Evolutionary conservation across 169 alveolate genomes (phyloP).

Genomic region (Plasmodium chabaudi): DNA sequence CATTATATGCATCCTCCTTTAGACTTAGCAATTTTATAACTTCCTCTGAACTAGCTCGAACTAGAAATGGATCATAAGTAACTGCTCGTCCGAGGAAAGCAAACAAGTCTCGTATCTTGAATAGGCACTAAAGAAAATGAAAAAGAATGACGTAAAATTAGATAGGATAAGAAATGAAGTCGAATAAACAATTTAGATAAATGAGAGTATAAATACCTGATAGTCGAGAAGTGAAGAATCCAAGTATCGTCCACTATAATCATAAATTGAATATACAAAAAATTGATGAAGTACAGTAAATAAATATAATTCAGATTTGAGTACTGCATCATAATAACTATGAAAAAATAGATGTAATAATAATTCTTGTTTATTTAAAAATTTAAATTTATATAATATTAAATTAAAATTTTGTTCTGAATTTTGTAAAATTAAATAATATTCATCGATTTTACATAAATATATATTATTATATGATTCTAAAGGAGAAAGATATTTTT

Average conservation of each 20-base stretch:
- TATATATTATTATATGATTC: conserved; percentile 20
- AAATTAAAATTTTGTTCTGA: conserved; percentile 21
- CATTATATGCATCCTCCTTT: conserved; percentile 1
- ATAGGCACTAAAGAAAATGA: conserved; percentile 42
- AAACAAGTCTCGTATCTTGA: conserved; percentile 37
- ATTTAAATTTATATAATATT: conserved; percentile 38
- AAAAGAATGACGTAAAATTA: neutral
- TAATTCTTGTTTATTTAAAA: conserved; percentile 34
- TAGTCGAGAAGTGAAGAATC: conserved; percentile 44
- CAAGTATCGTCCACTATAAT: conserved; percentile 37
- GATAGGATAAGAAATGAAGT: neutral
- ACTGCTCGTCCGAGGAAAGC: conserved; percentile 53
- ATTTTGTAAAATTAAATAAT: conserved; percentile 42
- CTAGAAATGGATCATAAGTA: conserved; percentile 44
- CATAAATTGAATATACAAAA: conserved; percentile 54
- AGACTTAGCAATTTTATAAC: conserved; percentile 4
- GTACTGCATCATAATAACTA: conserved; percentile 31
- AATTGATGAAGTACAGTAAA: conserved; percentile 25
- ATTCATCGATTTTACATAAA: conserved; percentile 31
- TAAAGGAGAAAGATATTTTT: neutral
- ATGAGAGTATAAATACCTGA: conserved; percentile 4
- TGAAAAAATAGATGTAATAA: conserved; percentile 41
- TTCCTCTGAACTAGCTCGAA: conserved; percentile 35
- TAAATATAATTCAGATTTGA: conserved; percentile 17
- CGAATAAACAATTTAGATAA: neutral